Percentiles rank a stretch among this genome's conserved stretches.
These are phyloP conservation scores for Backusella westeae DNA, from an alignment of 192 early-diverging fungal species.

Conservation along the genomic window DNA sequence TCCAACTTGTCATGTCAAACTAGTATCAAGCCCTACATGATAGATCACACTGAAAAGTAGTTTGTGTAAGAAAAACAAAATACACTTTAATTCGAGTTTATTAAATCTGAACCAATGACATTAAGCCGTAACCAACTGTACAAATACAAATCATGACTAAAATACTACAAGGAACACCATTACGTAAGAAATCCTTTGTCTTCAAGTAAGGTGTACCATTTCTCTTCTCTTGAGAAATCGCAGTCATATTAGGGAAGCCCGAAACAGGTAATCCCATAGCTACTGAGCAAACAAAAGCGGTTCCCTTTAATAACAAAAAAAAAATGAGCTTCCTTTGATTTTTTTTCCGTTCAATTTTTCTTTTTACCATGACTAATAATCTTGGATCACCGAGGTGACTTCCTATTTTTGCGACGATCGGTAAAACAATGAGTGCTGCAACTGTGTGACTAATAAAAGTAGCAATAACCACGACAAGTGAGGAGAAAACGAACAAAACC, in stretches of 20 bases:
- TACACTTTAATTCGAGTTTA: background rate
- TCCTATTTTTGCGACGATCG: slow-evolving; percentile 89
- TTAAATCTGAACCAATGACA: slow-evolving; percentile 36
- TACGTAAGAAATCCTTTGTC: slow-evolving; percentile 81
- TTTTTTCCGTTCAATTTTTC: background rate
- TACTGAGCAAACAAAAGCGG: slow-evolving; percentile 82
- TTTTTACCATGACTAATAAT: slow-evolving; percentile 72
- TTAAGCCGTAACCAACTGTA: slow-evolving; percentile 74
- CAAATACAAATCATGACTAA: slow-evolving; percentile 72
- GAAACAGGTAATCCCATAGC: slow-evolving; percentile 93
- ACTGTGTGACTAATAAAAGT: slow-evolving; percentile 97
- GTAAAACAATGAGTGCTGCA: slow-evolving; percentile 90
- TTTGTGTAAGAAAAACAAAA: no score
- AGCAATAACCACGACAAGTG: slow-evolving; percentile 77
- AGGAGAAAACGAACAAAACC: slow-evolving; percentile 74
- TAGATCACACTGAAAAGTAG: background rate
- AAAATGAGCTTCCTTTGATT: slow-evolving; percentile 3
- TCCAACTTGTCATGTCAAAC: background rate
- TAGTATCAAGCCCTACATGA: background rate
- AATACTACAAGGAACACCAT: slow-evolving; percentile 73
- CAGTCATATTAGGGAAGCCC: slow-evolving; percentile 97
- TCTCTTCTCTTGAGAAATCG: slow-evolving; percentile 87
- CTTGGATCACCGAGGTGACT: slow-evolving; percentile 68
- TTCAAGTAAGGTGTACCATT: slow-evolving; percentile 79
- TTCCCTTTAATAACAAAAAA: slow-evolving; percentile 31